Percentiles rank a stretch among this genome's conserved stretches.
These are phyloP conservation scores for Pontederia crassipes DNA, from an alignment of 176 grass and related monocot genomes.

Conservation along the genomic window DNA sequence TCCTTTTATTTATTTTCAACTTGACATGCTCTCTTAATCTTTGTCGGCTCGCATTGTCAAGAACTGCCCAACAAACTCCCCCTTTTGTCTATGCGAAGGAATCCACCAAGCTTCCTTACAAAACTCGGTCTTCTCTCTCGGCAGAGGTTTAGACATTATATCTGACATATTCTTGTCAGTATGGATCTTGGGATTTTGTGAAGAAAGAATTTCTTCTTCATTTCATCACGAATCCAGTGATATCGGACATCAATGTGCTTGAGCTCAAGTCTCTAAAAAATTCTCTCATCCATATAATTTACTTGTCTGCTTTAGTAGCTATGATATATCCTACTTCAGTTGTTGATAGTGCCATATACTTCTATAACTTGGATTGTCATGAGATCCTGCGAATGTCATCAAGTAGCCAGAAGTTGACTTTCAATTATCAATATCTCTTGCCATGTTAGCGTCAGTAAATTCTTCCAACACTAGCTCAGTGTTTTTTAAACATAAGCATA, in stretches of 20 bases:
- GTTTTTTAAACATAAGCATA: not conserved
- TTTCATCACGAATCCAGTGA: too few relatives aligned
- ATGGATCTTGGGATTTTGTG: not conserved
- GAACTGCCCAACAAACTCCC: too few relatives aligned
- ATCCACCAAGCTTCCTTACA: not conserved
- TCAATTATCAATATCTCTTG: too few relatives aligned
- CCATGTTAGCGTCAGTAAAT: too few relatives aligned
- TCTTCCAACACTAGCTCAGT: too few relatives aligned
- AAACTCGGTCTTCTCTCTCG: not conserved
- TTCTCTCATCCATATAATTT: not conserved
- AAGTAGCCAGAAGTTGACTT: too few relatives aligned
- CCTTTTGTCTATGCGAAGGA: too few relatives aligned
- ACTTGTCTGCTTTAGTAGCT: not conserved
- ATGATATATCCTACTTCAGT: not conserved
- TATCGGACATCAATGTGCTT: not conserved
- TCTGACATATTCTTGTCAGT: not conserved
- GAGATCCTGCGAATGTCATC: too few relatives aligned
- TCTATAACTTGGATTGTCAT: not conserved
- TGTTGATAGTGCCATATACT: not conserved
- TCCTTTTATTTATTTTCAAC: too few relatives aligned
- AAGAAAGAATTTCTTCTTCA: not conserved
- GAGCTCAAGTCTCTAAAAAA: not conserved
- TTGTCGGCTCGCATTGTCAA: too few relatives aligned
- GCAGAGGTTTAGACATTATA: slow-evolving; percentile 8
- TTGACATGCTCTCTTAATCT: too few relatives aligned